A percentile compares a stretch with the other conserved stretches of the same genome.
Evolutionary conservation across 805 yeast species (phyloP).

Genomic region (Cephaloascus albidus): DNA sequence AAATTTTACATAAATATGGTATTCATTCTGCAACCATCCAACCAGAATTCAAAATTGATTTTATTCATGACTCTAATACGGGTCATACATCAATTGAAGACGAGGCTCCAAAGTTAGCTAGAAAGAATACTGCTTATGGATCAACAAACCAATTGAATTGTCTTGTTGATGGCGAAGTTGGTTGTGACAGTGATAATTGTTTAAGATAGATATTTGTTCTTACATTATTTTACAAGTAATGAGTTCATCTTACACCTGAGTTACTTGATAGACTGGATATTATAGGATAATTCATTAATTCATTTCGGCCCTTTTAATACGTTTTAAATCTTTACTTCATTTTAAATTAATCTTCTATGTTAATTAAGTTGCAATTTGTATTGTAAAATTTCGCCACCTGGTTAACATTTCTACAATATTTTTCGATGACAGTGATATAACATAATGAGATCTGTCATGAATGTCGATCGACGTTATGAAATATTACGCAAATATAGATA

Average conservation of each 20-base stretch:
- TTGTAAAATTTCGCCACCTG: too few species aligned
- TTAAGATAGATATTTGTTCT: conserved; percentile 7
- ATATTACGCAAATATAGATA: too few species aligned
- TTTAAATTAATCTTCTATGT: too few species aligned
- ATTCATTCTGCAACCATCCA: conserved; percentile 93
- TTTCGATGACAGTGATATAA: too few species aligned
- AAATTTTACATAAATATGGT: conserved; percentile 73
- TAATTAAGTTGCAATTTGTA: too few species aligned
- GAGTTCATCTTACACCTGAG: not conserved
- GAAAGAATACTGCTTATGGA: conserved; percentile 19
- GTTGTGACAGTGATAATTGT: conserved; percentile 40
- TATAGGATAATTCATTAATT: too few species aligned
- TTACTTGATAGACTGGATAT: too few species aligned
- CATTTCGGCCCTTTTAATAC: too few species aligned
- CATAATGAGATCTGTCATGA: too few species aligned
- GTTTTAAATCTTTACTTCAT: too few species aligned
- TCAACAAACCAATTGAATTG: conserved; percentile 15
- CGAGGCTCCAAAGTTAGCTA: conserved; percentile 6
- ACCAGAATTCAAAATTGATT: conserved; percentile 62
- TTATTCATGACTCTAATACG: not conserved
- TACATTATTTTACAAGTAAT: not conserved
- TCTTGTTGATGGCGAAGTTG: conserved; percentile 41
- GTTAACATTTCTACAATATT: too few species aligned
- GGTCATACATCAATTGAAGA: conserved; percentile 5
- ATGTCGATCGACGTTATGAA: too few species aligned